Percentiles rank a stretch among this genome's conserved stretches.
phyloP scores from a whole-genome alignment of 768 basidiomycete species.

The Fomitopsis serialis region DNA sequence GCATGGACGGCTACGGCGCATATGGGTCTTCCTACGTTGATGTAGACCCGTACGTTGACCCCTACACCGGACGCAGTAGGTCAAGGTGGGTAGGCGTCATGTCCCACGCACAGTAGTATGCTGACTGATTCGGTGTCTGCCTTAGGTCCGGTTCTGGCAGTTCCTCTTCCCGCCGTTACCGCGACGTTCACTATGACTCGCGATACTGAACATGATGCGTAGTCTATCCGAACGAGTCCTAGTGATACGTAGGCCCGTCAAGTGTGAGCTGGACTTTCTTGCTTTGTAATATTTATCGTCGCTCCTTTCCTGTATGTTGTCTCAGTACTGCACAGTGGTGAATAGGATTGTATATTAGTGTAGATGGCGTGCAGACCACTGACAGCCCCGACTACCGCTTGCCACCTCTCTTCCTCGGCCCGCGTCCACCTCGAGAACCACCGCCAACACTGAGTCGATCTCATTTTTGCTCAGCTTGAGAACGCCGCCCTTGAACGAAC shows the following conservation, averaged over 20 bases:
- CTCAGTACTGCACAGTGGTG: too few relatives aligned
- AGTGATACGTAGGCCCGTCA: too few relatives aligned
- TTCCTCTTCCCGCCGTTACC: not conserved
- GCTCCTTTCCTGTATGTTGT: too few relatives aligned
- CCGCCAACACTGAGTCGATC: conserved; percentile 34
- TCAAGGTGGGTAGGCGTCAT: too few relatives aligned
- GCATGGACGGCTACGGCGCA: not conserved
- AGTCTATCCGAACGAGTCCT: too few relatives aligned
- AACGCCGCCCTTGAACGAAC: conserved; percentile 65
- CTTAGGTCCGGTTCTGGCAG: not conserved
- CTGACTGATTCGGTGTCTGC: not conserved
- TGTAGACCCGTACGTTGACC: not conserved
- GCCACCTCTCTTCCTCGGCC: conserved; percentile 19
- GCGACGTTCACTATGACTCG: not conserved
- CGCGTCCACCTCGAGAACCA: conserved; percentile 18
- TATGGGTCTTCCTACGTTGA: not conserved
- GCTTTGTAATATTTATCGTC: too few relatives aligned
- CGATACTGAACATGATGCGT: too few relatives aligned
- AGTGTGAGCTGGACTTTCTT: too few relatives aligned
- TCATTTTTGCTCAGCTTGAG: conserved; percentile 63
- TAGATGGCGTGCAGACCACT: not conserved
- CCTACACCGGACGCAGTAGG: too few relatives aligned
- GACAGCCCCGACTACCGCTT: conserved; percentile 5
- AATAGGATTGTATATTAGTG: too few relatives aligned
- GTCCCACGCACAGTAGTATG: not conserved